Conservation (phyloP, 371 early-diverging fungal species). For the Funneliformis caledonium region DNA sequence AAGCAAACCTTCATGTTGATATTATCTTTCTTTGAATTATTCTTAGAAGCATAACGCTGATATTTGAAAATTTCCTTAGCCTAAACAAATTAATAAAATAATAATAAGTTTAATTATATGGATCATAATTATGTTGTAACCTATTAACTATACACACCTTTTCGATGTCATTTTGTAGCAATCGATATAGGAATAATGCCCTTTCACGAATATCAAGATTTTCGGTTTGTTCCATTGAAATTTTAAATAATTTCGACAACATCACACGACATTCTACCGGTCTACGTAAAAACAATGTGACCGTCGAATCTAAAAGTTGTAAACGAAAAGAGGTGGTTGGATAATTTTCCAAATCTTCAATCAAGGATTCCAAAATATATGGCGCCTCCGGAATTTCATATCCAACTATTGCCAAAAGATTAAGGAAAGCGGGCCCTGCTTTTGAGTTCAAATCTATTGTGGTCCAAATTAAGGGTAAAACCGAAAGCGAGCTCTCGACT, state of each 20-base stretch:
- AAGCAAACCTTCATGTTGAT: not conserved
- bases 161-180: constrained; percentile 20
- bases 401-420: constrained; percentile 19
- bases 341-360: constrained; percentile 24
- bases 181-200: constrained; percentile 24
- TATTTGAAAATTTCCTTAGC: constrained; percentile 1
- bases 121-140: too few species aligned
- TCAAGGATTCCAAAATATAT: constrained; percentile 31
- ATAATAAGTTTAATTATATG: too few species aligned
- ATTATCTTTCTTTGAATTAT: not conserved
- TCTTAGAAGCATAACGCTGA: not conserved
- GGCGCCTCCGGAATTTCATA: constrained; percentile 16
- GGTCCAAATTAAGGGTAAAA: constrained; percentile 16
- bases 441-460: constrained; percentile 4
- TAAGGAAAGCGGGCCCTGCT: constrained; percentile 26
- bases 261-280: constrained; percentile 26
- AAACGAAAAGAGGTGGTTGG: constrained; percentile 10
- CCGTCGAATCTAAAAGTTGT: constrained; percentile 19
- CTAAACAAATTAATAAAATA: not conserved
- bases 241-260: constrained; percentile 28
- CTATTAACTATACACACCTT: constrained; percentile 4
- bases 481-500: not conserved
- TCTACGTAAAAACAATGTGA: constrained; percentile 18
- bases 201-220: constrained; percentile 20
- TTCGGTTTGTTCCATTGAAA: not conserved